Base-by-base conservation (phyloP, 176 grass and related monocot genomes). In the Eragrostis curvula region DNA sequence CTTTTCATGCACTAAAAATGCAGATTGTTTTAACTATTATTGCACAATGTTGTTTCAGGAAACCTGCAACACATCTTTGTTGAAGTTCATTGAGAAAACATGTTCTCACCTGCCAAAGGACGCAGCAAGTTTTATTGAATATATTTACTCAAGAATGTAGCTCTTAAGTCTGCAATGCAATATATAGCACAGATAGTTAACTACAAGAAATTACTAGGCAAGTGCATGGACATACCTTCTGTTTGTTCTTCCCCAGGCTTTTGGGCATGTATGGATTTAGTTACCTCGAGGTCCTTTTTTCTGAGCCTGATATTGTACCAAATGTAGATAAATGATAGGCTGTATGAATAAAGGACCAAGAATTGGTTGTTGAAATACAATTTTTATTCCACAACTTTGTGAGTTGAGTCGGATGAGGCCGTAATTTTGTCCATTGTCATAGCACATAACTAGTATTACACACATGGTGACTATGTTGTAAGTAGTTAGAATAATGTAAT, bases 161-260 rank as follows among this genome's bases (percentile, higher is more conserved):
- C 12, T 13, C 14, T 49, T 49, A 49, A 12, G 5, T 3, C 17
- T 13, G 52, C 1, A 21, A 56, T 6, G 52, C 50, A 56, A 56
- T 56, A 56, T 21, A n/a, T 49, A 49, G 47, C 18, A 56, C 52
- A 56, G 6, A 7, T 56, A 56, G 52, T n/a, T n/a, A 56, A 56
- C 1, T 8, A 20, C 18, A 56, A 56, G 52, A 8, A 23, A 27
- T 58, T 77, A 1, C 41, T 11, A 4, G 40, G 71, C 2, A 36
- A 39, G 2, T 59, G 14, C 15, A 41, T 70, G 41, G 20, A 10
- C 74, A 79, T 85, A 85, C 74, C 47, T 85, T 46, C 17, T 6
- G 1, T 28, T 63, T 16, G 9, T 0, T 52, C 10, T 60, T 46
- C 15, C 29, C 61, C 25, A 15, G 56, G 2, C 41, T 70, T 12